phyloP scores from a whole-genome alignment of 257 asterid genomes.

The Gentiana dahurica region DNA sequence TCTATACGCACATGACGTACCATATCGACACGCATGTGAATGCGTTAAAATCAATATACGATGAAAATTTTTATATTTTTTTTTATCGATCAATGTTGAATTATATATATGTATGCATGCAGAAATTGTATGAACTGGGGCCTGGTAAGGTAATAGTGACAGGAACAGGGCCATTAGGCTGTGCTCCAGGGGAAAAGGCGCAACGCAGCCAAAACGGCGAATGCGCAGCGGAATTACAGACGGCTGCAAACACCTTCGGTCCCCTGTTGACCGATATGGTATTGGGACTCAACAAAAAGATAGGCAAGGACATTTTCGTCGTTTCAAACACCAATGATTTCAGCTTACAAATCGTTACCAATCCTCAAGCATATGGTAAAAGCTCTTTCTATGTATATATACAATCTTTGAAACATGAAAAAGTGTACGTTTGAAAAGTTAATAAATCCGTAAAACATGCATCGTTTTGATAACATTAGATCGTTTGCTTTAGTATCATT shows the following conservation, averaged over 20 bases:
- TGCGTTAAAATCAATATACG: neutral
- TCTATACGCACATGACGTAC: neutral
- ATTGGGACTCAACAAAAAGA: conserved; percentile 32
- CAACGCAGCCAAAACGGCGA: conserved; percentile 44
- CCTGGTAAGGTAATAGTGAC: conserved; percentile 70
- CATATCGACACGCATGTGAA: neutral
- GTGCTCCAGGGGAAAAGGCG: conserved; percentile 80
- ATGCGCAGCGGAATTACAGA: conserved; percentile 44
- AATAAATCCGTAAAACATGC: too few species aligned
- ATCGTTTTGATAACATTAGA: too few species aligned
- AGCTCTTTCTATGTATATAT: too few species aligned
- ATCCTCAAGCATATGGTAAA: conserved; percentile 56
- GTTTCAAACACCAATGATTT: conserved; percentile 53
- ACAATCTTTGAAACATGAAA: too few species aligned
- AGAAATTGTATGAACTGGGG: conserved; percentile 51
- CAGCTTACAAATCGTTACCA: conserved; percentile 49
- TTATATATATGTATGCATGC: neutral
- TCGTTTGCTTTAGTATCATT: too few species aligned
- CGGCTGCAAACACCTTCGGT: conserved; percentile 54
- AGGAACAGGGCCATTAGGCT: conserved; percentile 84
- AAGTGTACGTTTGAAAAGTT: too few species aligned
- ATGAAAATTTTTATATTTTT: neutral
- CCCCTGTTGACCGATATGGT: conserved; percentile 49
- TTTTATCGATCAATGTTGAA: neutral
- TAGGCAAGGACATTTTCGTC: conserved; percentile 40